Percentiles rank a stretch among this genome's conserved stretches.
phyloP scores from a whole-genome alignment of 2,329 filamentous ascomycete genomes.

The Amauroascus verrucosus region DNA sequence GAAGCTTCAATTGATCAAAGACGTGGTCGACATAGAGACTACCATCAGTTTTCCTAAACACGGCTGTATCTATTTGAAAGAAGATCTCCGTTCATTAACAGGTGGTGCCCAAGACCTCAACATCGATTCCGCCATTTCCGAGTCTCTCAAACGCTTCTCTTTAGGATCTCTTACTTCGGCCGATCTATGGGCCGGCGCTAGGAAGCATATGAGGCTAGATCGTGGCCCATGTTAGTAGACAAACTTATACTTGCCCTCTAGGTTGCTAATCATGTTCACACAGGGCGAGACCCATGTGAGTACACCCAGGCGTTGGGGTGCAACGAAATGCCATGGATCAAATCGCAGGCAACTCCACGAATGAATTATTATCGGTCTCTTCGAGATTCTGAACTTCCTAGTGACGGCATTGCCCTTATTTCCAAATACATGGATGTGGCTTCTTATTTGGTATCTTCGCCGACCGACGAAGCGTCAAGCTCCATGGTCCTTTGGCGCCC shows the following conservation, averaged over 20 bases:
- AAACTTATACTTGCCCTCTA: neutral
- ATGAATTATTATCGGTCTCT: constrained; percentile 23
- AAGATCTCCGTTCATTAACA: constrained; percentile 14
- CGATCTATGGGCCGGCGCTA: constrained; percentile 19
- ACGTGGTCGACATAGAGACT: constrained; percentile 10
- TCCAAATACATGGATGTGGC: constrained; percentile 22
- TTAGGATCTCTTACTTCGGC: constrained; percentile 21
- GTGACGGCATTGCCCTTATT: constrained; percentile 20
- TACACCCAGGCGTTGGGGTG: constrained; percentile 20
- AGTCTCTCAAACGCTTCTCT: constrained; percentile 15
- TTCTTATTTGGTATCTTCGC: constrained; percentile 19
- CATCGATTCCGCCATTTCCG: neutral
- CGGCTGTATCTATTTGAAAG: constrained; percentile 15
- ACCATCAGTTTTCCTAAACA: constrained; percentile 5
- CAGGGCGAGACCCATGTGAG: constrained; percentile 6
- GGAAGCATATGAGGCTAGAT: constrained; percentile 22
- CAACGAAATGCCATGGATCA: constrained; percentile 23
- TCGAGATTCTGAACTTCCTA: constrained; percentile 18
- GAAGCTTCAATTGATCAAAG: constrained; percentile 11
- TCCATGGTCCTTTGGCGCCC: constrained; percentile 23
- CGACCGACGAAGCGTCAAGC: constrained; percentile 9
- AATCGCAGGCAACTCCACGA: constrained; percentile 19
- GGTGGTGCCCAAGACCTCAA: constrained; percentile 8
- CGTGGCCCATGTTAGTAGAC: constrained; percentile 24
- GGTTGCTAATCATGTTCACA: neutral